phyloP scores from a whole-genome alignment of 305 asterid genomes.

The Caryopteris hybrid region DNA sequence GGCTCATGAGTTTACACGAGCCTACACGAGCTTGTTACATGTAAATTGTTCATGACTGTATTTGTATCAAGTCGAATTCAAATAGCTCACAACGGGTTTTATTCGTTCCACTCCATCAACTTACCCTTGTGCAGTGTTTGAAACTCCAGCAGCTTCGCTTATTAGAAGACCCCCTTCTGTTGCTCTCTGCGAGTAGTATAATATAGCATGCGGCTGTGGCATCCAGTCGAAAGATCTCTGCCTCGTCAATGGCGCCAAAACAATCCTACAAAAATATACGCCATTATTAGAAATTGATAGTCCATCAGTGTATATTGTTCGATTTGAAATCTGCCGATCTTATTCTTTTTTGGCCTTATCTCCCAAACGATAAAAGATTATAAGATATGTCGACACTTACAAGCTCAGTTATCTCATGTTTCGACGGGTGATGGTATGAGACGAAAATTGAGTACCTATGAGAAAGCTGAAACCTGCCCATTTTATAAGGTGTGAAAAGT shows the following conservation, averaged over 20 bases:
- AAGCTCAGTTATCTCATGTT: too few relatives aligned
- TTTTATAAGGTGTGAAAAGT: not conserved
- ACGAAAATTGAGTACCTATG: not conserved
- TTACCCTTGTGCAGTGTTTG: slow-evolving; percentile 33
- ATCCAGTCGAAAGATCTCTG: slow-evolving; percentile 34
- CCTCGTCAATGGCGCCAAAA: slow-evolving; percentile 29
- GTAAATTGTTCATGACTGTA: too few relatives aligned
- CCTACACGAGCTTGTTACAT: too few relatives aligned
- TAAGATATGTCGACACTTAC: too few relatives aligned
- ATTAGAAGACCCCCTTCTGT: slow-evolving; percentile 42
- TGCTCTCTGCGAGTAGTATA: slow-evolving; percentile 49
- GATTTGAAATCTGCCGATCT: too few relatives aligned
- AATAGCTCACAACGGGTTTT: too few relatives aligned
- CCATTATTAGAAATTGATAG: too few relatives aligned
- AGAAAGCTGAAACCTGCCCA: not conserved
- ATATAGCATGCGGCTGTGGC: slow-evolving; percentile 47
- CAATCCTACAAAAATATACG: slow-evolving; percentile 23
- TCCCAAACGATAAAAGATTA: too few relatives aligned
- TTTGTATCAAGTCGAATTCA: not conserved
- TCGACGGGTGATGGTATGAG: too few relatives aligned
- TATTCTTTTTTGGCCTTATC: too few relatives aligned
- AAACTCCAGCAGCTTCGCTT: slow-evolving; percentile 35
- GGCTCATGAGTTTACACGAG: not conserved
- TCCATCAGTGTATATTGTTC: too few relatives aligned
- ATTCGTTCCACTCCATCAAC: not conserved